Base-by-base conservation (phyloP, 805 yeast genomes). In the Metschnikowia bowlesiae region DNA sequence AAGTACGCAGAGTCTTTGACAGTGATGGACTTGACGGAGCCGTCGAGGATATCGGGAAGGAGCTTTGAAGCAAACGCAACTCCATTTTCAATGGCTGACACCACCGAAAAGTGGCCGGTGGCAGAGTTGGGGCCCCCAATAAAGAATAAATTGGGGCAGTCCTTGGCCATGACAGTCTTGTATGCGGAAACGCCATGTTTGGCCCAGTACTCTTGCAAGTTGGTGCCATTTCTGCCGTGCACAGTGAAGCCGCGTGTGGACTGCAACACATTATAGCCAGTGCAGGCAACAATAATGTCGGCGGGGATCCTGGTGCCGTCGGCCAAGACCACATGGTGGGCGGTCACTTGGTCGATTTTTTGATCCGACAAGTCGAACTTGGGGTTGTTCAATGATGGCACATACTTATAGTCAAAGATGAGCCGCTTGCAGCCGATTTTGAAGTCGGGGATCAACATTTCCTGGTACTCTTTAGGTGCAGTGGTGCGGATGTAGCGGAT, bases 371-470 rank as follows among this genome's bases (percentile, higher is more conserved):
- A 55, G 34, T 63, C 60, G 22, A 71, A 50, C 43, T 68, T 56
- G 8, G 67, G 63, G 51, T 71, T 69, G 41, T 58, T 56, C 53
- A 71, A 61, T 7, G 68, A 53, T 6, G 73, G 68, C 28, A 70
- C 57, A 56, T 71, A 72, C 40, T 57, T 53, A 53, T 70, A 62
- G 56, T 72, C 77, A 51, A 64, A 72, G 44, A 72, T 66, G 53
- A 70, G 57, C 43, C 77, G 57, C 56, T 72, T 72, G 61, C 77
- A 72, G 4, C 77, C 77, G 52, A 71, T 59, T 53, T 71, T 72
- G 59, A 55, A 71, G 26, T 67, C 62, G 13, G 77, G 77, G 28
- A 70, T 60, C 36, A 72, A 49, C 51, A 53, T 38, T 14, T 66
- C 64, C 37, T 68, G 72, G 56, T 56, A 70, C 56, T 68, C 61